A percentile compares a stretch with the other conserved stretches of the same genome.
Evolutionary conservation across 2,329 filamentous ascomycete species (phyloP).

Genomic region (Emmonsiellopsis sp.): DNA sequence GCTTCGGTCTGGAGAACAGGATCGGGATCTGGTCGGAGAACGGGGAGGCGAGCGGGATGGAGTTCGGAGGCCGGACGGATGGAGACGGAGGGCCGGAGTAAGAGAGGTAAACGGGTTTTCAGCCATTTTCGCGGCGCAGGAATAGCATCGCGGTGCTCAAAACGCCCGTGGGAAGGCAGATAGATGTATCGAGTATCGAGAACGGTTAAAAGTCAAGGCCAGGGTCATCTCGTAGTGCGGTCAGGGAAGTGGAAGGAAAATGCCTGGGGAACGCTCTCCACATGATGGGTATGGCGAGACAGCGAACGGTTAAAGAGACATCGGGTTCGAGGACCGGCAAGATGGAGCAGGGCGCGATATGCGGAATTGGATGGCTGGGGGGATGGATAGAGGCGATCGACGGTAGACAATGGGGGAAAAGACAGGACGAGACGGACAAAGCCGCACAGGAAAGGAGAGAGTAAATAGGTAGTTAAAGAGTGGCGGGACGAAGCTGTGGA

Average conservation of each 20-base stretch:
- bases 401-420: background rate
- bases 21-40: slow-evolving; percentile 26
- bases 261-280: background rate
- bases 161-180: slow-evolving; percentile 14
- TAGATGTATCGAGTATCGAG: background rate
- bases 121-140: slow-evolving; percentile 24
- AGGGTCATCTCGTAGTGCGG: background rate
- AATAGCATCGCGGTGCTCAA: slow-evolving; percentile 13
- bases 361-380: background rate
- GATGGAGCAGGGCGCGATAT: background rate
- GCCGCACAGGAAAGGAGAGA: background rate
- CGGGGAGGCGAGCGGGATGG: slow-evolving; percentile 20
- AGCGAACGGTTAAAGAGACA: background rate
- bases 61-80: background rate
- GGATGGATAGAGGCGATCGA: background rate
- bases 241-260: background rate
- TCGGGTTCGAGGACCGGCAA: background rate
- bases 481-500: background rate
- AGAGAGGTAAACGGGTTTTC: slow-evolving; percentile 20
- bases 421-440: background rate
- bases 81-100: slow-evolving; percentile 21
- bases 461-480: background rate
- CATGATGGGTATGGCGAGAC: background rate
- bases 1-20: slow-evolving; percentile 30
- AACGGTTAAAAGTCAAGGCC: background rate